Evolutionary conservation across 495 filamentous ascomycete species (phyloP), one percentile per base, ranked within the genome.

Genomic region (Venustampulla echinocandica): DNA sequence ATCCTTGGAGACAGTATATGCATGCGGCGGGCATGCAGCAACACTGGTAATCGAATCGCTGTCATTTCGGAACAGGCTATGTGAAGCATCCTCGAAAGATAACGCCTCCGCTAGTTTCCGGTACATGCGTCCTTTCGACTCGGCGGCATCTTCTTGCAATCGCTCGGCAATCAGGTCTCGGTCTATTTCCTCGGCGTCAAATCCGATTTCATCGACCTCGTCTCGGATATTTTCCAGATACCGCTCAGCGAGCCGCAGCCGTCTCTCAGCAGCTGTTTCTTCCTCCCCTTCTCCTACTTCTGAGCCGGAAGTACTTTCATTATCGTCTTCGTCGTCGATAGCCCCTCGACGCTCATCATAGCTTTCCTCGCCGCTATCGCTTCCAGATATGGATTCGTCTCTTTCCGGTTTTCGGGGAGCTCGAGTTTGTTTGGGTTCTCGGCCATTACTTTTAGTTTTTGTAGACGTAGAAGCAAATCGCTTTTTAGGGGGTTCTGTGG

Each of bases 151-250:
- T 65, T 96, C 85, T 61, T 89, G 80, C 48, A 97, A 66, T 49
- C 90, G 71, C 57, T 90, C 81, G 4, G 92, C 88, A 56, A 97
- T 92, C 40, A 95, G 70, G 54, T 97, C 89, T 34, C 81, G 72
- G 64, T 97, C 92, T 35, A 98, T 86, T 15, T 96, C 82, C 49
- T 81, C 89, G 2, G 92, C 92, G 67, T 98, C 87, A 56, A 95
- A 97, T 4, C 86, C 92, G 41, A 69, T 74, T 58, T 83, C 81
- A 42, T 84, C 78, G 20, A 93, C 84, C 59, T 96, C 89, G 41
- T 84, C 75, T 40, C 80, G 74, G 42, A 95, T 81, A 59, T 93
- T 95, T 14, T 93, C 84, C 36, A 98, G 71, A 62, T 97, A 97
- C 52, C 85, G 81, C 67, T 96, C 87, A 7, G 92, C 92, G 27